These are phyloP conservation scores for Pseudozyma sp. DNA, from an alignment of 1,284 basidiomycete genomes.

Conservation along the genomic window DNA sequence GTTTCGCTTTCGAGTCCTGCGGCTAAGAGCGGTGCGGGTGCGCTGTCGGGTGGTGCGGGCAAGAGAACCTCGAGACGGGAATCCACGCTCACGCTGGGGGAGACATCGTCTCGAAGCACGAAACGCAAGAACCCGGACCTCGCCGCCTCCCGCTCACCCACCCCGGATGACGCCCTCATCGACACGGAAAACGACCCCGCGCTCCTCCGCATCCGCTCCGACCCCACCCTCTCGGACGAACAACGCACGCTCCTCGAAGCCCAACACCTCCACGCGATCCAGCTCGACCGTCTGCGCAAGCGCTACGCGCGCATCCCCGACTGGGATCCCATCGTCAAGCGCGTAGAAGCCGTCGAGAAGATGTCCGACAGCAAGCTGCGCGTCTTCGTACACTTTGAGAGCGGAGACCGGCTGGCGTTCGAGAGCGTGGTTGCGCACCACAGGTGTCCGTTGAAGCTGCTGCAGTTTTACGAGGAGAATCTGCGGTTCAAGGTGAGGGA, in stretches of 20 bases:
- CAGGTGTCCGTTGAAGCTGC: slow-evolving; percentile 52
- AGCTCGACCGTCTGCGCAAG: slow-evolving; percentile 32
- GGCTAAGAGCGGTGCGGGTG: background rate
- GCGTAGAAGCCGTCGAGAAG: slow-evolving; percentile 48
- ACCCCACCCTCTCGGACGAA: slow-evolving; percentile 20
- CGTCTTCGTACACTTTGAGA: slow-evolving; percentile 45
- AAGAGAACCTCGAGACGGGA: slow-evolving; percentile 2
- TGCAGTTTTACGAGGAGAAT: slow-evolving; percentile 52
- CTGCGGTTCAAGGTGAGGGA: slow-evolving; percentile 34
- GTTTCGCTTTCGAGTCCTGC: slow-evolving; percentile 1
- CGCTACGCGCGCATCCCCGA: slow-evolving; percentile 47
- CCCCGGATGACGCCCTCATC: slow-evolving; percentile 9
- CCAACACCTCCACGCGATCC: slow-evolving; percentile 30
- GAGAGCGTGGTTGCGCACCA: slow-evolving; percentile 41
- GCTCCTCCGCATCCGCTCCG: slow-evolving; percentile 25
- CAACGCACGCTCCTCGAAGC: slow-evolving; percentile 18
- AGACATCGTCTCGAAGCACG: background rate
- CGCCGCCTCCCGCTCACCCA: slow-evolving; percentile 13
- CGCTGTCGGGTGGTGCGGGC: background rate
- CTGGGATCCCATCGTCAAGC: slow-evolving; percentile 55
- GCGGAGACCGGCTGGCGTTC: slow-evolving; percentile 43
- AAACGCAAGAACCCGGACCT: background rate
- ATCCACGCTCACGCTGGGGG: background rate
- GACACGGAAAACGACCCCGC: slow-evolving; percentile 17
- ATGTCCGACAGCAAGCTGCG: slow-evolving; percentile 37